Base-by-base conservation (phyloP, 768 basidiomycete genomes). In the Sporobolomyces roseus region DNA sequence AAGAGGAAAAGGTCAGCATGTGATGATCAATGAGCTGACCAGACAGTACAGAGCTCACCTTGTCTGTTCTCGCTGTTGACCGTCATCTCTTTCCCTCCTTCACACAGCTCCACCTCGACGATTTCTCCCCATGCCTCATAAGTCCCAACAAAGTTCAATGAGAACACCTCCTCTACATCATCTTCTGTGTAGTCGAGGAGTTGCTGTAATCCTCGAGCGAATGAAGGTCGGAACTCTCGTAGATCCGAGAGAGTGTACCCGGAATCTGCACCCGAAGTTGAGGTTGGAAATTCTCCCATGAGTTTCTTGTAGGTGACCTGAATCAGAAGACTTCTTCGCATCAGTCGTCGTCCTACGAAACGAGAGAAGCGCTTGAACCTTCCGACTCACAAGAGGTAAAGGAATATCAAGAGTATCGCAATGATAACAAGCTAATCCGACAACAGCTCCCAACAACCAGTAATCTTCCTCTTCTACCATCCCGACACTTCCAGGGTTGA, bases 261-360 rank as follows among this genome's bases (percentile, higher is more conserved):
- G n/a, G n/a, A n/a, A n/a, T n/a, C n/a, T n/a, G n/a, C n/a, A n/a
- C n/a, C n/a, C n/a, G n/a, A n/a, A n/a, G n/a, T n/a, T n/a, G n/a
- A n/a, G n/a, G n/a, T 25, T 7, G 25, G 30, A 25, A 81, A 81
- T 76, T 87, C 89, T 19, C 81, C 81, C 0, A 88, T 79, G 48
- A 89, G 84, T 84, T 85, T 86, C 80, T 90, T 90, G 81, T 90
- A 90, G 80, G 89, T 86, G 74, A 86, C 87, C 71, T 72, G 60
- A 35, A 23, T 12, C 13, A 23, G 21, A 6, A 13, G 38, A 9
- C 38, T 41, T 17, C 38, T n/a, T n/a, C 38, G 38, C 9, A 41
- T 41, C 38, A 41, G 38, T 41, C 38, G 9, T 17, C 17, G 9
- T 17, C 9, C 38, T 13, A 13, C 21, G 45, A 6, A 13, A 46